A percentile compares a stretch with the other conserved stretches of the same genome.
phyloP scores from a whole-genome alignment of 2,329 filamentous ascomycete genomes.

The Neospermospora avenae region DNA sequence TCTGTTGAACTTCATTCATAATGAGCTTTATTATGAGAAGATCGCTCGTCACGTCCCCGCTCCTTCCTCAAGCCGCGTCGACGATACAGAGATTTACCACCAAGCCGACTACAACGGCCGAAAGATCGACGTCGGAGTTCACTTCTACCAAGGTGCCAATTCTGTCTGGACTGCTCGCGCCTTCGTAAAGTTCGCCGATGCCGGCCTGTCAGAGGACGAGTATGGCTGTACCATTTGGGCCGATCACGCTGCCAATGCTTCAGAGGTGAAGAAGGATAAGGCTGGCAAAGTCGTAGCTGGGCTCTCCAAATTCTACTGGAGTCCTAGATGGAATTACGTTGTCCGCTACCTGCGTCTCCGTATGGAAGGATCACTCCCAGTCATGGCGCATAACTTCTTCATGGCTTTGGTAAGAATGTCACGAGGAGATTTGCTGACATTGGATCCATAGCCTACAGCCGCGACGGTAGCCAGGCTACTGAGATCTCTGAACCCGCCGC shows the following conservation, averaged over 20 bases:
- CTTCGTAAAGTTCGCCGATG: neutral
- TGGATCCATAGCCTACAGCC: neutral
- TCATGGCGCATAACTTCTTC: neutral
- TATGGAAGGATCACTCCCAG: neutral
- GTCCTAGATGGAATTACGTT: slow-evolving; percentile 15
- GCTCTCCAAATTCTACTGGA: slow-evolving; percentile 13
- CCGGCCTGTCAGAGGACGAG: neutral
- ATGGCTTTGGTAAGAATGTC: neutral
- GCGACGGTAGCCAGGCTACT: slow-evolving; percentile 1
- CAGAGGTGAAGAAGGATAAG: slow-evolving; percentile 11
- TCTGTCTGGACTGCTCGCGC: neutral
- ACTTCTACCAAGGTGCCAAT: neutral
- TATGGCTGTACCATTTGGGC: neutral
- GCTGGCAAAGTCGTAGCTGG: slow-evolving; percentile 1
- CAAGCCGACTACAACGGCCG: neutral
- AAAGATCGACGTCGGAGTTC: slow-evolving; percentile 8
- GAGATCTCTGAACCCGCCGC: slow-evolving; percentile 2
- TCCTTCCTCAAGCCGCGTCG: neutral
- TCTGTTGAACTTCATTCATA: slow-evolving; percentile 12
- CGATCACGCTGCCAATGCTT: neutral
- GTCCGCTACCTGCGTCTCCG: slow-evolving; percentile 6
- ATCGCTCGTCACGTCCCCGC: neutral
- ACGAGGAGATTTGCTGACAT: neutral
- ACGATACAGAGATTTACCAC: slow-evolving; percentile 4
- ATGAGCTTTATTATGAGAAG: neutral